Evolutionary conservation across 768 basidiomycete genomes (phyloP).

Genomic region (Strobilomyces confusus): DNA sequence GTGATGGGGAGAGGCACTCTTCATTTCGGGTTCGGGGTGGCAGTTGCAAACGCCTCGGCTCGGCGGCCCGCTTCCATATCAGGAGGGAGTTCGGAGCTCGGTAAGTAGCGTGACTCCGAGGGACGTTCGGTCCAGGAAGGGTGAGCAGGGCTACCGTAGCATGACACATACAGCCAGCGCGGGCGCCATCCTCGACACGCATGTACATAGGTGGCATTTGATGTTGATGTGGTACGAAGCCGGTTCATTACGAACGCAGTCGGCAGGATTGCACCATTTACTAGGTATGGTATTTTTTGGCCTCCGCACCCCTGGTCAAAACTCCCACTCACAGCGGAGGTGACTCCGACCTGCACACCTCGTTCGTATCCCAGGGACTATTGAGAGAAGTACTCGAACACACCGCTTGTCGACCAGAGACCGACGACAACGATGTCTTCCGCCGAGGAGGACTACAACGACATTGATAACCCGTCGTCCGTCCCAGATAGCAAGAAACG

Average conservation of each 20-base stretch:
- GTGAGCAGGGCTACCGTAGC: no score
- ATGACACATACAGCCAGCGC: no score
- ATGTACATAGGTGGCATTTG: no score
- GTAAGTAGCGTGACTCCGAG: no score
- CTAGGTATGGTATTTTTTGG: background rate
- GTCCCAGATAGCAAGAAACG: conserved; percentile 56
- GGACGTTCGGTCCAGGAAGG: no score
- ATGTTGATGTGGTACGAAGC: background rate
- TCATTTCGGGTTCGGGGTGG: no score
- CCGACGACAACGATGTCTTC: conserved; percentile 39
- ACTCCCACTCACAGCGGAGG: background rate
- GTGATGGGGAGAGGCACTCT: no score
- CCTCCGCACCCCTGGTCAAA: background rate
- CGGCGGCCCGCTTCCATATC: no score
- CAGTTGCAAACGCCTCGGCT: no score
- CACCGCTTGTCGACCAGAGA: background rate
- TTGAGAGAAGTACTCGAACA: background rate
- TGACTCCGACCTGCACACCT: background rate
- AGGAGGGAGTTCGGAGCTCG: no score
- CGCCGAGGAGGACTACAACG: conserved; percentile 57
- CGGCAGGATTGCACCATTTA: background rate
- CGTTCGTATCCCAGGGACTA: background rate
- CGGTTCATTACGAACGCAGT: background rate
- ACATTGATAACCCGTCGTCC: conserved; percentile 33
- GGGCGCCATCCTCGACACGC: no score